phyloP scores from a whole-genome alignment of 176 grass and related monocot genomes.

The Eragrostis curvula region DNA sequence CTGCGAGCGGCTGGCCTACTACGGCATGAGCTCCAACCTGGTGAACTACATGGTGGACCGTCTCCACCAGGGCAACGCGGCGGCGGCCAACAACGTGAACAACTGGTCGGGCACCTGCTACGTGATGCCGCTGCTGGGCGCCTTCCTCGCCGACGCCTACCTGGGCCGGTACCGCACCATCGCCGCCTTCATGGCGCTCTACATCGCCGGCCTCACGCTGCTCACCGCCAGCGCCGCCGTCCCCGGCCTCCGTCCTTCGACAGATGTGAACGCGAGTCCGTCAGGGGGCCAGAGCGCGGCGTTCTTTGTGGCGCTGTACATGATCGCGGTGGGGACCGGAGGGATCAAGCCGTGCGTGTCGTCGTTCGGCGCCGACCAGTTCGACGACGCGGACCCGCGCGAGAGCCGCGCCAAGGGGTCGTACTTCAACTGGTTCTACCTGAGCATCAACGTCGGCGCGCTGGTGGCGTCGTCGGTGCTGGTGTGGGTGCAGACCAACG shows the following conservation, averaged over 20 bases:
- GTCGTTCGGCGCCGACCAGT: slow-evolving; percentile 49
- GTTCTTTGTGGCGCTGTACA: slow-evolving; percentile 17
- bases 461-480: slow-evolving; percentile 45
- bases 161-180: slow-evolving; percentile 51
- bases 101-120: slow-evolving; percentile 66
- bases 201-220: slow-evolving; percentile 35
- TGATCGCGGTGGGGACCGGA: slow-evolving; percentile 40
- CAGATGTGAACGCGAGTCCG: too few relatives aligned
- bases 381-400: slow-evolving; percentile 39
- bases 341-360: slow-evolving; percentile 50
- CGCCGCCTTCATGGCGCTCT: slow-evolving; percentile 44
- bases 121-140: slow-evolving; percentile 66
- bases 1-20: slow-evolving; percentile 58
- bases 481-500: slow-evolving; percentile 52
- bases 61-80: slow-evolving; percentile 49
- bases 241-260: slow-evolving; percentile 13
- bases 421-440: slow-evolving; percentile 56
- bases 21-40: slow-evolving; percentile 62
- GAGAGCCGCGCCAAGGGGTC: slow-evolving; percentile 43
- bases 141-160: slow-evolving; percentile 81
- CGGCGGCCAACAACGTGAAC: slow-evolving; percentile 60
- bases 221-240: slow-evolving; percentile 42
- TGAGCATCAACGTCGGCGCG: slow-evolving; percentile 40
- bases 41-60: slow-evolving; percentile 54
- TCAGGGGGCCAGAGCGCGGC: slow-evolving; percentile 30